A percentile compares a stretch with the other conserved stretches of the same genome.
Conservation (phyloP, 495 filamentous ascomycete genomes). For the Xylaria venustula region DNA sequence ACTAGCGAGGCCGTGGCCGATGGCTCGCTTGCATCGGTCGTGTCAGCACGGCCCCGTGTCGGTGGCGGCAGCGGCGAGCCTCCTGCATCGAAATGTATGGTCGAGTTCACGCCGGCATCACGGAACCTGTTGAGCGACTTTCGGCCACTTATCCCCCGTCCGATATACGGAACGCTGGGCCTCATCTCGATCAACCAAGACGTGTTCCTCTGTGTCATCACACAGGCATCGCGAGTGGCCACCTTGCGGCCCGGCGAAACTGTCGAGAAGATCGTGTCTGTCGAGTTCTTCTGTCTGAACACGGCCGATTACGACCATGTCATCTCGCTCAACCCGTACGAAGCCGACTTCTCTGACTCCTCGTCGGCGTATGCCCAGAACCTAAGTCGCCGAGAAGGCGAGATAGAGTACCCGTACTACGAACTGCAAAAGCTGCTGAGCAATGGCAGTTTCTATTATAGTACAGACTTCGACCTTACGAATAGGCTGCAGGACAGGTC, state of each 20-base stretch:
- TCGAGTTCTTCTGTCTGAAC: slow-evolving; percentile 92
- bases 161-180: slow-evolving; percentile 86
- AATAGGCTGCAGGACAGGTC: slow-evolving; percentile 90
- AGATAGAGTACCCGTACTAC: slow-evolving; percentile 81
- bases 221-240: slow-evolving; percentile 71
- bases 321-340: slow-evolving; percentile 53
- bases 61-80: slow-evolving; percentile 33
- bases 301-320: slow-evolving; percentile 79
- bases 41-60: slow-evolving; percentile 38
- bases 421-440: slow-evolving; percentile 87
- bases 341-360: slow-evolving; percentile 42
- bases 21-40: slow-evolving; percentile 48
- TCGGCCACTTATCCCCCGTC: slow-evolving; percentile 64
- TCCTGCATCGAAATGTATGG: slow-evolving; percentile 65
- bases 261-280: slow-evolving; percentile 79
- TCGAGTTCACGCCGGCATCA: slow-evolving; percentile 74
- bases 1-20: slow-evolving; percentile 52
- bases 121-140: slow-evolving; percentile 69
- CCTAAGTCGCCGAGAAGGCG: slow-evolving; percentile 61
- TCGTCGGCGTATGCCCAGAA: slow-evolving; percentile 56
- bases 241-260: slow-evolving; percentile 82
- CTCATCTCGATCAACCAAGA: slow-evolving; percentile 82
- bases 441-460: slow-evolving; percentile 98
- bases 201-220: slow-evolving; percentile 92
- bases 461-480: slow-evolving; percentile 93